phyloP scores from a whole-genome alignment of 139 green algal genomes.

The Diplosphaera chodatii region DNA sequence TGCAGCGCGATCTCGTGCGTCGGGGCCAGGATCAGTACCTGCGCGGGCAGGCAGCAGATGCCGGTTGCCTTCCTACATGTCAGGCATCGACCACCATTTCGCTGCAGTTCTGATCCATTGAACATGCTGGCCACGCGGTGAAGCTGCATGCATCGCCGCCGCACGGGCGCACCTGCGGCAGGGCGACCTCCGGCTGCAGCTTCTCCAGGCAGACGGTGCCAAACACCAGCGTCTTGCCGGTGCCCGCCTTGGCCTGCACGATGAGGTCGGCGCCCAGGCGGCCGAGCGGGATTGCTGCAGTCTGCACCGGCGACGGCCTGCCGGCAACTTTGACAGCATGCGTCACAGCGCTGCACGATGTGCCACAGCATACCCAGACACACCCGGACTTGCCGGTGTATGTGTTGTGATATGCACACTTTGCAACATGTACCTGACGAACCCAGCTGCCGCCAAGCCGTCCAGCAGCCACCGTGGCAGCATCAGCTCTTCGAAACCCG shows the following conservation, averaged over 20 bases:
- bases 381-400: too few species aligned
- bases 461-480: conserved; percentile 40
- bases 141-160: too few species aligned
- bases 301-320: conserved; percentile 23
- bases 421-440: too few species aligned
- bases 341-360: too few species aligned
- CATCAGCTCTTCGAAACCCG: conserved; percentile 48
- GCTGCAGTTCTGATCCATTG: too few species aligned
- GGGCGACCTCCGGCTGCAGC: conserved; percentile 23
- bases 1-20: conserved; percentile 82
- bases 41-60: conserved; percentile 9
- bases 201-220: conserved; percentile 44
- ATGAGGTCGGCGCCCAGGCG: conserved; percentile 71
- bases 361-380: too few species aligned
- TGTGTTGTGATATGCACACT: too few species aligned
- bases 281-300: conserved; percentile 62
- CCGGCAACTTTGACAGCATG: too few species aligned
- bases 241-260: conserved; percentile 81
- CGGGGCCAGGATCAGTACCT: conserved; percentile 72
- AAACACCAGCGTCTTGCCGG: conserved; percentile 81
- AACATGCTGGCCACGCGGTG: too few species aligned
- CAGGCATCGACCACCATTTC: too few species aligned
- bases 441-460: conserved; percentile 48
- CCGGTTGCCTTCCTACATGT: too few species aligned
- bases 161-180: conserved; percentile 42